phyloP scores from a whole-genome alignment of 139 green algal genomes.

The Spirogloea muscicola region DNA sequence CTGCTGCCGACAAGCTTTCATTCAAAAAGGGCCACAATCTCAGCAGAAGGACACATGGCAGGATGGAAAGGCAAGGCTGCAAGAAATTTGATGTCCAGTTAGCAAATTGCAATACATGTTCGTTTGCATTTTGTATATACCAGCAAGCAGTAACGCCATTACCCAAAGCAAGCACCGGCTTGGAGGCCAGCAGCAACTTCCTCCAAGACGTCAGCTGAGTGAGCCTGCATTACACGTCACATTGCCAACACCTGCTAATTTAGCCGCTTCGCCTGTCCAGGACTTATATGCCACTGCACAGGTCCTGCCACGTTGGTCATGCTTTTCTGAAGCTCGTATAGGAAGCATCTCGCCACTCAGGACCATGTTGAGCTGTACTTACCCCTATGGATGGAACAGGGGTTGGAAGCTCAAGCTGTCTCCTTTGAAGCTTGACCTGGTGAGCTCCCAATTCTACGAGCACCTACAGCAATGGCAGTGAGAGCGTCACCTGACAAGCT shows the following conservation, averaged over 20 bases:
- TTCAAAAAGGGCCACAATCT: too few relatives aligned
- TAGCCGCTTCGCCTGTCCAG: neutral
- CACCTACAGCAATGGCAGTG: constrained; percentile 9
- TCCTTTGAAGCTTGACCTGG: neutral
- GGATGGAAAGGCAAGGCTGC: too few relatives aligned
- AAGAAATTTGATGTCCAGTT: too few relatives aligned
- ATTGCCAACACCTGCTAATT: neutral
- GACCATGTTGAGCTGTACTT: neutral
- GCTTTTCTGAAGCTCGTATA: too few relatives aligned
- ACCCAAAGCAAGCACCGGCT: constrained; percentile 77
- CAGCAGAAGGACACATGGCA: too few relatives aligned
- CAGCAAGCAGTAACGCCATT: too few relatives aligned
- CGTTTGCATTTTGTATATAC: too few relatives aligned
- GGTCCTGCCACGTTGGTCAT: too few relatives aligned
- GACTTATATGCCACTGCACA: neutral
- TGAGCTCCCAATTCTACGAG: constrained; percentile 7
- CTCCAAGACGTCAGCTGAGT: constrained; percentile 26
- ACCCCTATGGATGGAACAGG: neutral
- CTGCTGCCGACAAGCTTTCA: constrained; percentile 36
- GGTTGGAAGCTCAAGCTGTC: neutral
- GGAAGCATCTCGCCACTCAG: neutral
- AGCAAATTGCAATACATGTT: too few relatives aligned
- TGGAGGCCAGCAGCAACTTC: constrained; percentile 55
- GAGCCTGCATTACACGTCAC: neutral
- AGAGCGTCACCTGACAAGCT: neutral